A percentile compares a stretch with the other conserved stretches of the same genome.
These are phyloP conservation scores for Lentinula sp. DNA, from an alignment of 768 basidiomycete species.

Conservation along the genomic window DNA sequence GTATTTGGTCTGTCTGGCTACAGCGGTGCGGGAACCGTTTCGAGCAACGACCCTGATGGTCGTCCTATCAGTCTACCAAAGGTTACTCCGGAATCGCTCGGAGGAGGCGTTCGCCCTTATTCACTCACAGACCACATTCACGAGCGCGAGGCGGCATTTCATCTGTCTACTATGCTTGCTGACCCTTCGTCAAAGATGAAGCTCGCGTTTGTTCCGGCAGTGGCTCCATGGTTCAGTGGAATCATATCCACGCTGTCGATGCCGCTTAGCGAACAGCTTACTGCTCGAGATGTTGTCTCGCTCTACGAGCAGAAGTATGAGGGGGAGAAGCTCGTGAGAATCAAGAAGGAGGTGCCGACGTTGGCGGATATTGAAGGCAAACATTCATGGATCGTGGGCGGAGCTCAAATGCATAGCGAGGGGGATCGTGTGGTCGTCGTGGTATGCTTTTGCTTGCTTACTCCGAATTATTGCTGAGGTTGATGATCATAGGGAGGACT, in stretches of 20 bases:
- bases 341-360: conserved; percentile 66
- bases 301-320: conserved; percentile 77
- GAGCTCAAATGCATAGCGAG: conserved; percentile 86
- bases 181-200: conserved; percentile 31
- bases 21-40: conserved; percentile 89
- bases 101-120: conserved; percentile 78
- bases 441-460: conserved; percentile 36
- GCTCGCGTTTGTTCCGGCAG: conserved; percentile 81
- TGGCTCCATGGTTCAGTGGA: conserved; percentile 94
- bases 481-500: conserved; percentile 65
- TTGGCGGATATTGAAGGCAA: conserved; percentile 70
- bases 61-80: conserved; percentile 76
- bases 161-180: conserved; percentile 62
- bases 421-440: conserved; percentile 93
- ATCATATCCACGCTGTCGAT: conserved; percentile 86
- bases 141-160: conserved; percentile 89
- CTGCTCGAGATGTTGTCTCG: conserved; percentile 64
- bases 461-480: neutral
- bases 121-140: conserved; percentile 96
- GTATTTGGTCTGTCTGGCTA: conserved; percentile 94
- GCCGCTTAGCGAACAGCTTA: conserved; percentile 61
- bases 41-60: conserved; percentile 61
- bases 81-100: conserved; percentile 68
- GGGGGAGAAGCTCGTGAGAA: conserved; percentile 64
- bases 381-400: conserved; percentile 90